phyloP scores from a whole-genome alignment of 2,329 filamentous ascomycete species.

The Phyllosticta citriasiana region DNA sequence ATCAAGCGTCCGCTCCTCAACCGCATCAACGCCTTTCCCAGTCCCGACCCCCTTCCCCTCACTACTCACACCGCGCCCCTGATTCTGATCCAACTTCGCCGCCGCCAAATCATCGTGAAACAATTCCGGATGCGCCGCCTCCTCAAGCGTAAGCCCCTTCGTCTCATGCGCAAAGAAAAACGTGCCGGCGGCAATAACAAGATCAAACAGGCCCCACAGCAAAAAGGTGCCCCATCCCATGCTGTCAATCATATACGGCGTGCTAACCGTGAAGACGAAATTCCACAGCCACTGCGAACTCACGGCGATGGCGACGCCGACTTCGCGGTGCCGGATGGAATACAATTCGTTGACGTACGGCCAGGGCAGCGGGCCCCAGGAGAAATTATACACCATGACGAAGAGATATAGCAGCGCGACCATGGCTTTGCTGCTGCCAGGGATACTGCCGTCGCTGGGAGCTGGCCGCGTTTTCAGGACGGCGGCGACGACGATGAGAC shows the following conservation, averaged over 20 bases:
- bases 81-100: no score
- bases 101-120: not conserved
- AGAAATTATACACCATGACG: conserved; percentile 44
- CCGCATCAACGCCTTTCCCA: no score
- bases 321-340: conserved; percentile 40
- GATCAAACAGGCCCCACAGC: conserved; percentile 38
- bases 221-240: conserved; percentile 37
- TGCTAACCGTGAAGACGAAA: conserved; percentile 40
- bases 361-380: conserved; percentile 45
- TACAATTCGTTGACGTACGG: conserved; percentile 45
- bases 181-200: conserved; percentile 32
- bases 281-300: conserved; percentile 44
- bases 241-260: conserved; percentile 40
- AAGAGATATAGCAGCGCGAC: conserved; percentile 47
- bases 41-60: no score
- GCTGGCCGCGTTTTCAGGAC: conserved; percentile 20
- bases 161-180: conserved; percentile 31
- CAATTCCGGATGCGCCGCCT: conserved; percentile 19
- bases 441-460: conserved; percentile 17
- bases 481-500: conserved; percentile 23
- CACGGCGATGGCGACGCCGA: conserved; percentile 41
- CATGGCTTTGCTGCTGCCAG: conserved; percentile 37
- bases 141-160: conserved; percentile 25
- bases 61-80: no score
- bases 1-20: no score